Base-by-base conservation (phyloP, 2,329 filamentous ascomycete genomes). In the Xylariaceae sp. region DNA sequence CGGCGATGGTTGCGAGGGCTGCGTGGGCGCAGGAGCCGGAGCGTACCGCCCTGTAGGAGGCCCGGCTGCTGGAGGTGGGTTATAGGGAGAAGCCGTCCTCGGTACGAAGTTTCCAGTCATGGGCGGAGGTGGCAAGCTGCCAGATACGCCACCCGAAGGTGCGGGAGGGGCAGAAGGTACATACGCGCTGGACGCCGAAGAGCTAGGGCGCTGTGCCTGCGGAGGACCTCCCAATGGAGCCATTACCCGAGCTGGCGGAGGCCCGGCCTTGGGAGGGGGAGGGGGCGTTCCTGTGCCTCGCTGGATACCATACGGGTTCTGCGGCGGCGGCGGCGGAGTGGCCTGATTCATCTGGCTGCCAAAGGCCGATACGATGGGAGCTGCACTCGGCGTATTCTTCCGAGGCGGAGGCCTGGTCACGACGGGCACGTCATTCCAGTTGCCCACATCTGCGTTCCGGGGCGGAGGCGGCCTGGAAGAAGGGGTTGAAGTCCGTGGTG, bases 361-460 rank as follows among this genome's bases (percentile, higher is more conserved):
- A 68, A 92, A 94, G 7, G 88, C 86, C 13, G 85, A 78, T n/a
- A 73, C 78, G 35, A 88, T 78, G 3, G 83, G 70, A 36, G 79
- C 76, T 14, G 78, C 69, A 39, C 73, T 79, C 2, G 89, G 88
- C 1, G 90, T 96, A 31, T 73, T 73, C 57, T 83, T 78, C 50
- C 89, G 80, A 15, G 82, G 74, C 11, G 77, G 74, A n/a, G 83
- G 73, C 38, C 75, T 68, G 67, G 78, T 73, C 31, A 97, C 85
- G 54, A 95, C 76, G 1, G 92, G 92, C 36, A 94, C 83, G 62
- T 98, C 92, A 53, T 98, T 98, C 92, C 92, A 98, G 52, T 85
- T 84, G 18, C 82, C 78, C 47, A 82, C 81, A 48, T 84, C 83
- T 56, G 81, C 82, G 41, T 77, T 70, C 55, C 78, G 80, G 8